These are phyloP conservation scores for Coleophoma crateriformis DNA, from an alignment of 2,329 filamentous ascomycete species.

Conservation along the genomic window DNA sequence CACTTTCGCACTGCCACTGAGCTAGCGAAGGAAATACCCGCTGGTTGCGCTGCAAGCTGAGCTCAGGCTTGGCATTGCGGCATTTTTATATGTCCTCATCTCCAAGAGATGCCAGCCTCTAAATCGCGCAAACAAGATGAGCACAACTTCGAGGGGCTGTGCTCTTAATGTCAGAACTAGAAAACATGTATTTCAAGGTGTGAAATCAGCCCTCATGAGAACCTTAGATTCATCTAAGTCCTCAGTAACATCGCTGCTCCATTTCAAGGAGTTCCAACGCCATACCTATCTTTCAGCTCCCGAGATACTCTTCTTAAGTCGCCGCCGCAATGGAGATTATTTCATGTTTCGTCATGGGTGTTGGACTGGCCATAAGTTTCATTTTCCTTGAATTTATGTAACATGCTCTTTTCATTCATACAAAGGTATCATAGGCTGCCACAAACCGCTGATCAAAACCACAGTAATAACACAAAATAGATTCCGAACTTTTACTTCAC, in stretches of 20 bases:
- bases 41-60: too few relatives aligned
- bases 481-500: slow-evolving; percentile 1
- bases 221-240: too few relatives aligned
- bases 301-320: too few relatives aligned
- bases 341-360: slow-evolving; percentile 10
- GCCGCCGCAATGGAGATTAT: slow-evolving; percentile 7
- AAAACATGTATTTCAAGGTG: too few relatives aligned
- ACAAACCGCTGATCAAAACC: not conserved
- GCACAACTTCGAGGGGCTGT: too few relatives aligned
- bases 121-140: too few relatives aligned
- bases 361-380: slow-evolving; percentile 12
- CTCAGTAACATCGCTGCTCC: too few relatives aligned
- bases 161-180: too few relatives aligned
- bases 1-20: not conserved
- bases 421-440: not conserved
- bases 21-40: not conserved
- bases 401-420: not conserved
- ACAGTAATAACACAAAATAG: not conserved
- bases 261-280: too few relatives aligned
- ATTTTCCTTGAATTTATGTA: slow-evolving; percentile 9
- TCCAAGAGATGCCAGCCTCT: too few relatives aligned
- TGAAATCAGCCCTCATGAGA: too few relatives aligned
- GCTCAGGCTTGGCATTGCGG: not conserved
- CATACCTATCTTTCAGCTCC: too few relatives aligned
- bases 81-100: slow-evolving; percentile 1